A percentile compares a stretch with the other conserved stretches of the same genome.
These are phyloP conservation scores for rapeseed (Brassica napus) DNA, from an alignment of 345 rosid genomes.

Conservation along the genomic window DNA sequence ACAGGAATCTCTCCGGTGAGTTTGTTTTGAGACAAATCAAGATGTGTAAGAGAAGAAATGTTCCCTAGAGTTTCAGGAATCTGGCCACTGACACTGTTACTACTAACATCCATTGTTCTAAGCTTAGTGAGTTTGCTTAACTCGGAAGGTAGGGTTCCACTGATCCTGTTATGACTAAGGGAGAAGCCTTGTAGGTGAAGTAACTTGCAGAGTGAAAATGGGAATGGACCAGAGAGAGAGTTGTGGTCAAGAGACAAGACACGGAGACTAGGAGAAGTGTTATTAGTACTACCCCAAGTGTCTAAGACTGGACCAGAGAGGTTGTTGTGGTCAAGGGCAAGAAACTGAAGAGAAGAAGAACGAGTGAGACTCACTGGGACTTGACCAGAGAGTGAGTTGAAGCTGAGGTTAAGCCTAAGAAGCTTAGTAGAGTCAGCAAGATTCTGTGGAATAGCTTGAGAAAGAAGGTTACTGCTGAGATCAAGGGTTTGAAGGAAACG, in stretches of 20 bases:
- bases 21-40: slow-evolving; percentile 66
- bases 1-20: slow-evolving; percentile 71
- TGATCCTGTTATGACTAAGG: slow-evolving; percentile 58
- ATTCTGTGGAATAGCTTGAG: slow-evolving; percentile 56
- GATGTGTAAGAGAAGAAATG: slow-evolving; percentile 44
- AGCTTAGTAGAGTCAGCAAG: slow-evolving; percentile 72
- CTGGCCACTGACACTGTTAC: slow-evolving; percentile 56
- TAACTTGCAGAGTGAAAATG: slow-evolving; percentile 51
- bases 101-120: slow-evolving; percentile 58
- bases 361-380: slow-evolving; percentile 51
- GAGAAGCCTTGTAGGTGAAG: slow-evolving; percentile 54
- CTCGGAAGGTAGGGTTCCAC: slow-evolving; percentile 55
- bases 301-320: slow-evolving; percentile 54
- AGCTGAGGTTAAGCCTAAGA: slow-evolving; percentile 62
- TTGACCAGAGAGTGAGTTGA: slow-evolving; percentile 56
- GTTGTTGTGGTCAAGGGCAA: slow-evolving; percentile 62
- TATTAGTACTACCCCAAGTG: slow-evolving; percentile 44
- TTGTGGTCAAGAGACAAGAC: slow-evolving; percentile 49
- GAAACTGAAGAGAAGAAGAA: slow-evolving; percentile 53
- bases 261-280: slow-evolving; percentile 36
- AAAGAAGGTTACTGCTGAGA: slow-evolving; percentile 65
- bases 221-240: slow-evolving; percentile 56
- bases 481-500: slow-evolving; percentile 74
- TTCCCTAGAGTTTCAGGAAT: slow-evolving; percentile 61
- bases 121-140: slow-evolving; percentile 57